These are phyloP conservation scores for Thyridium curvatum DNA, from an alignment of 2,329 filamentous ascomycete genomes.

Conservation along the genomic window DNA sequence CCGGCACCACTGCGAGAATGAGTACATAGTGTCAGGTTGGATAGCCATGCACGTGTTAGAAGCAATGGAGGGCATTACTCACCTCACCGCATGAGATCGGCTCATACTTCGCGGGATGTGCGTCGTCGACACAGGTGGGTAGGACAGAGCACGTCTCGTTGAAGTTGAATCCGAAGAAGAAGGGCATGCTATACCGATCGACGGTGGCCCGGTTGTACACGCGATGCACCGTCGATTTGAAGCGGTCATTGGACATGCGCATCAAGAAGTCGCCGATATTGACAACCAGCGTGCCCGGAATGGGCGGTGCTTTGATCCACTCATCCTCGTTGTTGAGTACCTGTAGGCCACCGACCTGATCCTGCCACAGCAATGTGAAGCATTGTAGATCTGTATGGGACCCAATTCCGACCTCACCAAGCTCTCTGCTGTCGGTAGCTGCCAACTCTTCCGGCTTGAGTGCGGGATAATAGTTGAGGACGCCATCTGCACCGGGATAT, in stretches of 20 bases:
- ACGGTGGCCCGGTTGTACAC: slow-evolving; percentile 34
- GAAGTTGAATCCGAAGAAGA: slow-evolving; percentile 44
- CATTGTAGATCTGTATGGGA: slow-evolving; percentile 42
- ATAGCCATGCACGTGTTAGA: too few relatives aligned
- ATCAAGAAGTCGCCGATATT: slow-evolving; percentile 48
- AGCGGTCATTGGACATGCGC: slow-evolving; percentile 41
- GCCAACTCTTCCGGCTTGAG: slow-evolving; percentile 15
- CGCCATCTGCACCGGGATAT: slow-evolving; percentile 22
- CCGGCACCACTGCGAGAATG: too few relatives aligned
- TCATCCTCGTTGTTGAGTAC: slow-evolving; percentile 33
- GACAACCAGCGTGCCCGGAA: slow-evolving; percentile 40
- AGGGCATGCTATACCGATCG: slow-evolving; percentile 47
- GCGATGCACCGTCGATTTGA: slow-evolving; percentile 41
- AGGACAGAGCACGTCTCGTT: slow-evolving; percentile 28
- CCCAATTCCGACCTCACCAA: slow-evolving; percentile 32
- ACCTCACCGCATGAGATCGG: slow-evolving; percentile 32
- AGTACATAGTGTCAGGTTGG: too few relatives aligned
- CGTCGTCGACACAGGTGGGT: slow-evolving; percentile 27
- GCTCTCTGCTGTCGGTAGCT: slow-evolving; percentile 1
- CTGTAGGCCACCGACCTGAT: slow-evolving; percentile 33
- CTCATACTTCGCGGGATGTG: slow-evolving; percentile 31
- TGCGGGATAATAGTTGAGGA: slow-evolving; percentile 15
- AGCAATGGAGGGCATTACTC: not conserved
- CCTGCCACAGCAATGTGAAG: slow-evolving; percentile 43
- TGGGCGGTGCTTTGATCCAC: slow-evolving; percentile 35